Base-by-base conservation (phyloP, 2,329 filamentous ascomycete species). In the Triangularia verruculosa region DNA sequence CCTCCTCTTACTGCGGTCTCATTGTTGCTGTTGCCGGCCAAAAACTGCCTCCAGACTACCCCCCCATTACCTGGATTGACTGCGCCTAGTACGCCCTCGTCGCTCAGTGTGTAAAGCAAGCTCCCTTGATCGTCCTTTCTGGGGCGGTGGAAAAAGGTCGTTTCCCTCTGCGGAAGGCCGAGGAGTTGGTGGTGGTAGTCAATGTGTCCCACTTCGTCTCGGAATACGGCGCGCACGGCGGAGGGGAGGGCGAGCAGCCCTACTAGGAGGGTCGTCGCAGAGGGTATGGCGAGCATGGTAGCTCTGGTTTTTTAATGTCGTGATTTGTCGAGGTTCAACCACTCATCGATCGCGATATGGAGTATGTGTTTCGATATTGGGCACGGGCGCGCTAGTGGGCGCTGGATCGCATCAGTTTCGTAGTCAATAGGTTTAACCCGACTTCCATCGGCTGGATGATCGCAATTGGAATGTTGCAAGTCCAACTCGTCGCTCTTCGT, bases 141-240 rank as follows among this genome's bases (percentile, higher is more conserved):
- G 43, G 95, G 94, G 70, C 89, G 89, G 79, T 97, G 92, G 86
- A 98, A 98, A 84, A 98, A 96, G 70, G 94, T 97, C 66, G 92
- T 91, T 67, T 91, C 86, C 74, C 86, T 82, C 75, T 90, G 89
- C 61, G 95, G 93, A 39, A 91, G 79, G 72, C 95, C 95, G 72
- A 99, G 81, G 57, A 98, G 88, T 68, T 91, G 87, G 79, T 96
- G 88, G 78, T 98, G 94, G 80, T 93, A 98, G 78, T 99, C 95
- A 75, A 96, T 86, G 71, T 92, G 85, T 79, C 89, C 93, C 70
- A 96, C 93, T 77, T 99, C 94, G 74, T 99, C 95, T 70, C 86
- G 83, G 79, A 93, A 97, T 65, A 98, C 87, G 68, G 93, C 91
- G 72, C 78, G 74, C 59, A 85, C 79, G 73, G 81, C 75, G 39